A percentile compares a stretch with the other conserved stretches of the same genome.
Evolutionary conservation across 1,284 basidiomycete genomes (phyloP).

Genomic region (Ustilago nuda): DNA sequence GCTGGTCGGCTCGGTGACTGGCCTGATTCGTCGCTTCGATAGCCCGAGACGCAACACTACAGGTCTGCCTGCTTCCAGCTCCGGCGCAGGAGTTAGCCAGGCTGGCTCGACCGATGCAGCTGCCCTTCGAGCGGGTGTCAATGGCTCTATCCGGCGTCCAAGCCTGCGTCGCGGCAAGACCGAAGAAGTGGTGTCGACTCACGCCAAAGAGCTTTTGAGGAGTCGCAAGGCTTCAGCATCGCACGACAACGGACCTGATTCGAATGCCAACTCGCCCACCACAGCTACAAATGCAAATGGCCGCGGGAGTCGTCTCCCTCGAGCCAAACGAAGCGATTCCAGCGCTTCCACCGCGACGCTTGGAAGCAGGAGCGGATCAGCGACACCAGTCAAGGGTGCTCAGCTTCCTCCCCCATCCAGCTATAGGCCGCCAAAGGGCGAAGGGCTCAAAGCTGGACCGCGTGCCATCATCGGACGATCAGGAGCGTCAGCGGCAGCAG

Average conservation of each 20-base stretch:
- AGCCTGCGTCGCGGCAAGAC: conserved; percentile 79
- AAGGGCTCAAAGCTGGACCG: conserved; percentile 48
- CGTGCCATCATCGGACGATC: conserved; percentile 51
- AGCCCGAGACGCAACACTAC: conserved; percentile 34
- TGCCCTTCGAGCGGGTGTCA: conserved; percentile 8
- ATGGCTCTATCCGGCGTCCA: conserved; percentile 34
- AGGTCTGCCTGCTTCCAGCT: conserved; percentile 8
- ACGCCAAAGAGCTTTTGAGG: conserved; percentile 18
- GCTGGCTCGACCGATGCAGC: neutral
- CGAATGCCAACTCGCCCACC: conserved; percentile 21
- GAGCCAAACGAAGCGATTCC: conserved; percentile 45
- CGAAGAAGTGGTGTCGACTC: conserved; percentile 63
- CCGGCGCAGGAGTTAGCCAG: conserved; percentile 5
- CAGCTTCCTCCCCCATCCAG: conserved; percentile 38
- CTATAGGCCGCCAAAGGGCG: conserved; percentile 42
- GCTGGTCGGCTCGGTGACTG: conserved; percentile 29
- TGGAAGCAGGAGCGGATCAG: conserved; percentile 34
- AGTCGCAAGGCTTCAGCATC: conserved; percentile 25
- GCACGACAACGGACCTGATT: conserved; percentile 19
- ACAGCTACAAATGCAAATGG: conserved; percentile 4
- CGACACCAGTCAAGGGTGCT: conserved; percentile 26
- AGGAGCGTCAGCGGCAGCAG: conserved; percentile 34
- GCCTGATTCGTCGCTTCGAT: conserved; percentile 50
- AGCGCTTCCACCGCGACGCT: conserved; percentile 26
- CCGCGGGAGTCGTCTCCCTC: conserved; percentile 38